Evolutionary conservation across 2,329 filamentous ascomycete genomes (phyloP).

Genomic region (Aquanectria penicillioides): DNA sequence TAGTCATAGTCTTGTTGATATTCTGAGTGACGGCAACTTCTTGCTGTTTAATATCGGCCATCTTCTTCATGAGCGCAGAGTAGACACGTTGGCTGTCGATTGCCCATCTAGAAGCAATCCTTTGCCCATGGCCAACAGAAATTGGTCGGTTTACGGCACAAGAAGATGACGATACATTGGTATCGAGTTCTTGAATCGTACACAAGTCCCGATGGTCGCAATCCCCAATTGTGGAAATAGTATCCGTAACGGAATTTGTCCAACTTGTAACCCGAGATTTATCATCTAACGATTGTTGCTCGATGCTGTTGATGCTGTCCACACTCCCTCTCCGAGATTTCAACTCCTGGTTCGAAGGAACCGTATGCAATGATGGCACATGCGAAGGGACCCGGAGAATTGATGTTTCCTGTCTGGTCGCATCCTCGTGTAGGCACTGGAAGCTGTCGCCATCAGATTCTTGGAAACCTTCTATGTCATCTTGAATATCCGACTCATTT

Average conservation of each 20-base stretch:
- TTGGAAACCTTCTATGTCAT: slow-evolving; percentile 16
- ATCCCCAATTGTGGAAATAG: slow-evolving; percentile 59
- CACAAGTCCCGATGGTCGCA: slow-evolving; percentile 68
- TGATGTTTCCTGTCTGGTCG: slow-evolving; percentile 52
- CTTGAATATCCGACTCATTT: slow-evolving; percentile 16
- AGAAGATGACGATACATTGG: slow-evolving; percentile 51
- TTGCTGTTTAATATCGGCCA: slow-evolving; percentile 52
- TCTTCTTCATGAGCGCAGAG: slow-evolving; percentile 69
- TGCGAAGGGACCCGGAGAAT: slow-evolving; percentile 60
- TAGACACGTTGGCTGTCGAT: slow-evolving; percentile 70
- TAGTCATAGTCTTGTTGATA: slow-evolving; percentile 1
- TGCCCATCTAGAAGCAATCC: slow-evolving; percentile 40
- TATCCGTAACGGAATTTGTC: slow-evolving; percentile 71
- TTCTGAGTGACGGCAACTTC: slow-evolving; percentile 5
- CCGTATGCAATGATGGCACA: slow-evolving; percentile 60
- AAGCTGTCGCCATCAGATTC: slow-evolving; percentile 44
- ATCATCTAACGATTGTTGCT: slow-evolving; percentile 55
- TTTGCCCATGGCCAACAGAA: slow-evolving; percentile 28
- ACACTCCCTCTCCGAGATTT: slow-evolving; percentile 65
- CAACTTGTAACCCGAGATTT: slow-evolving; percentile 78
- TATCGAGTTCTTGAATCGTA: slow-evolving; percentile 68
- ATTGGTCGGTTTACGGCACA: slow-evolving; percentile 27
- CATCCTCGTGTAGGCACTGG: slow-evolving; percentile 46
- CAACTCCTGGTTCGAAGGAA: slow-evolving; percentile 57
- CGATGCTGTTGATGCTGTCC: slow-evolving; percentile 57